phyloP scores from a whole-genome alignment of 768 basidiomycete species.

The Podaxis sp. region DNA sequence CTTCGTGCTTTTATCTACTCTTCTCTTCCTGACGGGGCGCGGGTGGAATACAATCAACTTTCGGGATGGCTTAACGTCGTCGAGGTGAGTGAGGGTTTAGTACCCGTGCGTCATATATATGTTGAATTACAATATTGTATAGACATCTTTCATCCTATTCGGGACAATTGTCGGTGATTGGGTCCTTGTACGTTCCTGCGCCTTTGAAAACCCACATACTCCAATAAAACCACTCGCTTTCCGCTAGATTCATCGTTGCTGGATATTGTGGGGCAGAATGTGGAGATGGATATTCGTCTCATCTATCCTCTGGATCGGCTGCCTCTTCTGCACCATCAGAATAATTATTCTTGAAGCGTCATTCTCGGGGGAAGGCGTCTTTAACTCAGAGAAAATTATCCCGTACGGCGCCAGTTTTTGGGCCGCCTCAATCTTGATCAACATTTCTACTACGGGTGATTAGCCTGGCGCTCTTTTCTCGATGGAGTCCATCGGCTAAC shows the following conservation, averaged over 20 bases:
- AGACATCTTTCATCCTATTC: constrained; percentile 8
- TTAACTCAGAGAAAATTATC: background rate
- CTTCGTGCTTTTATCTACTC: constrained; percentile 4
- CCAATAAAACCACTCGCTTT: too few relatives aligned
- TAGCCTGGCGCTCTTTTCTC: background rate
- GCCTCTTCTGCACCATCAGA: constrained; percentile 5
- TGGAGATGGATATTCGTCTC: constrained; percentile 6
- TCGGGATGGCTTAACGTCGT: constrained; percentile 6
- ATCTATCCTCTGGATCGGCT: constrained; percentile 6
- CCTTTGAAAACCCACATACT: background rate
- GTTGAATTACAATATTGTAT: background rate
- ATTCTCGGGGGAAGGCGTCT: background rate
- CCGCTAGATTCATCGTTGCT: constrained; percentile 10
- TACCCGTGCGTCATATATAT: too few relatives aligned
- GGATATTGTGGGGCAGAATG: constrained; percentile 6
- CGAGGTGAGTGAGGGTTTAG: background rate
- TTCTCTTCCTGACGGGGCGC: background rate
- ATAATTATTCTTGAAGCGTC: constrained; percentile 8
- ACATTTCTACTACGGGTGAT: constrained; percentile 11
- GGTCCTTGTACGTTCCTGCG: constrained; percentile 2
- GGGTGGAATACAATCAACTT: background rate
- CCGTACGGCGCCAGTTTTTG: constrained; percentile 9
- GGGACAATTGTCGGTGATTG: constrained; percentile 4
- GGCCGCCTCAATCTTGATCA: constrained; percentile 8
- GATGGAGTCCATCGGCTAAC: too few relatives aligned